Percentiles rank a stretch among this genome's conserved stretches.
phyloP scores from a whole-genome alignment of 2,329 filamentous ascomycete genomes.

The Diaporthe australafricana region DNA sequence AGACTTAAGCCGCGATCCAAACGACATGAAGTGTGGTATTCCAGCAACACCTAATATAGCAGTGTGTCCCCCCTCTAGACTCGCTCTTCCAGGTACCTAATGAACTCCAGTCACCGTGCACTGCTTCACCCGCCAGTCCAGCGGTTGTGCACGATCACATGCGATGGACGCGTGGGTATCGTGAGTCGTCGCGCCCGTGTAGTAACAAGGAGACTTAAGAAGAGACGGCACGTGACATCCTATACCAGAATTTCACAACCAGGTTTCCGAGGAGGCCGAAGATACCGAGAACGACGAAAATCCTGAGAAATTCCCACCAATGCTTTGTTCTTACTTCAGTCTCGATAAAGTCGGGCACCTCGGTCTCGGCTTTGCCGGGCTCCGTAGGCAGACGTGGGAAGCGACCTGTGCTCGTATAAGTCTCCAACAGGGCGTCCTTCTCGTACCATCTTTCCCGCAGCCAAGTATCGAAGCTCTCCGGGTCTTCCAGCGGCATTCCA shows the following conservation, averaged over 20 bases:
- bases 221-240: constrained; percentile 1
- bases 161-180: neutral
- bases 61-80: constrained; percentile 4
- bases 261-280: constrained; percentile 55
- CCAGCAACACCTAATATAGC: constrained; percentile 7
- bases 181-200: neutral
- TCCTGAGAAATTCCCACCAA: constrained; percentile 66
- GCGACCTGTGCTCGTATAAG: constrained; percentile 80
- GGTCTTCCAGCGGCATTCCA: constrained; percentile 83
- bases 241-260: constrained; percentile 44
- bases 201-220: neutral
- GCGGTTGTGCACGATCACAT: neutral
- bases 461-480: constrained; percentile 84
- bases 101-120: constrained; percentile 7
- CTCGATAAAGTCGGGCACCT: constrained; percentile 59
- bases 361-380: constrained; percentile 50
- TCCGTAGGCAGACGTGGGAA: constrained; percentile 77
- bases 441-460: constrained; percentile 88
- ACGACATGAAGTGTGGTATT: constrained; percentile 13
- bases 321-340: constrained; percentile 67
- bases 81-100: constrained; percentile 1
- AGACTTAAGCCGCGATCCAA: neutral
- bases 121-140: neutral
- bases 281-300: constrained; percentile 63
- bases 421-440: constrained; percentile 89